Evolutionary conservation across 495 filamentous ascomycete species (phyloP).

Genomic region (Penicillium salamii): DNA sequence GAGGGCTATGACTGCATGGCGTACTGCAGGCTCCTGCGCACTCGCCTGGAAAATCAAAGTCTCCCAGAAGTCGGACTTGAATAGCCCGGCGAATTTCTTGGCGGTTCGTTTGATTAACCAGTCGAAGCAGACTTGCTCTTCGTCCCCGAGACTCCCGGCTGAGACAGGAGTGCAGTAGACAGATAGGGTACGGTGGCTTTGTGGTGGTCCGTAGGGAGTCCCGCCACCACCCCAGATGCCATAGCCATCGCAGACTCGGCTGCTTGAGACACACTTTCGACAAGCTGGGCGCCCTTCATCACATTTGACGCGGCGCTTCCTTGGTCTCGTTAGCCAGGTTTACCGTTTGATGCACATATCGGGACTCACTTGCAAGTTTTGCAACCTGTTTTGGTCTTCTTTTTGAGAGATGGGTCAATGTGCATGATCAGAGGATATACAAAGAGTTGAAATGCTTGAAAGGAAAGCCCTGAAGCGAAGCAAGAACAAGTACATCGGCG

Average conservation of each 20-base stretch:
- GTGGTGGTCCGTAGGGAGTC: constrained; percentile 21
- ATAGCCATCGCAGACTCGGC: constrained; percentile 58
- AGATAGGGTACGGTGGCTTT: constrained; percentile 19
- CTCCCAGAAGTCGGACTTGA: constrained; percentile 61
- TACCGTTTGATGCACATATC: not conserved
- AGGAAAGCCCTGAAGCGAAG: too few relatives aligned
- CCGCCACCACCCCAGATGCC: constrained; percentile 50
- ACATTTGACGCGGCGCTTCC: constrained; percentile 53
- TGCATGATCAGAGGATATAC: too few relatives aligned
- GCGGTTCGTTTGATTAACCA: constrained; percentile 57
- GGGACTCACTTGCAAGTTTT: constrained; percentile 27
- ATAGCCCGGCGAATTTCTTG: constrained; percentile 59
- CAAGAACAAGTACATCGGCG: not conserved
- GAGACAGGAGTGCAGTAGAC: constrained; percentile 20
- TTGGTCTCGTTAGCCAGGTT: constrained; percentile 6
- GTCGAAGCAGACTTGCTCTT: constrained; percentile 57
- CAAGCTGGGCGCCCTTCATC: constrained; percentile 56
- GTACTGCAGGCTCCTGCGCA: constrained; percentile 57
- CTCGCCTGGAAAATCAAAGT: constrained; percentile 55
- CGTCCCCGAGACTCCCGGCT: constrained; percentile 22
- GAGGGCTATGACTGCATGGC: constrained; percentile 63
- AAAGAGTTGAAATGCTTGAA: too few relatives aligned
- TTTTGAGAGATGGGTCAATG: not conserved
- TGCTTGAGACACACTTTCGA: constrained; percentile 50
- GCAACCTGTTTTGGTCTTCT: constrained; percentile 25